phyloP scores from a whole-genome alignment of 164 flowering plant genomes.

The Tinospora cordifolia region DNA sequence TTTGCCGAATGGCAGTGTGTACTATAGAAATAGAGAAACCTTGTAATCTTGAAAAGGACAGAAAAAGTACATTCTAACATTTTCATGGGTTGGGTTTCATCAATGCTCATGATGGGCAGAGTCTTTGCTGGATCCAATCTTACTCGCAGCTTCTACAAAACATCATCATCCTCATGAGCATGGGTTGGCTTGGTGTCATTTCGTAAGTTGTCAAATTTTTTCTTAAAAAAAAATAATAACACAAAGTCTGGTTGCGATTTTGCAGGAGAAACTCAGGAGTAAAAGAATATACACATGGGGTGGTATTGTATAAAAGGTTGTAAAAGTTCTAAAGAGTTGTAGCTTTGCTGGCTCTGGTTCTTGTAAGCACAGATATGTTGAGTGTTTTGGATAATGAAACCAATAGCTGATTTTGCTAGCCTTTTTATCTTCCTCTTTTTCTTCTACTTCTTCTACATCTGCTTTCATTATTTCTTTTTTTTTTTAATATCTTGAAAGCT shows the following conservation, averaged over 20 bases:
- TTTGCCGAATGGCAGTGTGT: too few relatives aligned
- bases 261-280: conserved; percentile 11
- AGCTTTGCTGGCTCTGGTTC: conserved; percentile 1
- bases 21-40: too few relatives aligned
- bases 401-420: conserved; percentile 6
- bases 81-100: too few relatives aligned
- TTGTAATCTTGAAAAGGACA: too few relatives aligned
- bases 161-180: not conserved
- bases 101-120: too few relatives aligned
- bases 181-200: not conserved
- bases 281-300: not conserved
- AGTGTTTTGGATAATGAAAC: too few relatives aligned
- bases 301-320: conserved; percentile 9
- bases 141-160: not conserved
- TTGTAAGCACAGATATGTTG: not conserved
- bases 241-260: conserved; percentile 1
- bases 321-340: conserved; percentile 9
- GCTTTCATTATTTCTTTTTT: too few relatives aligned
- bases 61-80: too few relatives aligned
- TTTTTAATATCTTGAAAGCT: too few relatives aligned
- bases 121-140: too few relatives aligned
- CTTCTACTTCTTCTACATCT: too few relatives aligned
- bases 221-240: not conserved
- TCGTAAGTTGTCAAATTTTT: not conserved
- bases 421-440: not conserved